Evolutionary conservation across 768 basidiomycete species (phyloP).

Genomic region (Pleurotus tuoliensis): DNA sequence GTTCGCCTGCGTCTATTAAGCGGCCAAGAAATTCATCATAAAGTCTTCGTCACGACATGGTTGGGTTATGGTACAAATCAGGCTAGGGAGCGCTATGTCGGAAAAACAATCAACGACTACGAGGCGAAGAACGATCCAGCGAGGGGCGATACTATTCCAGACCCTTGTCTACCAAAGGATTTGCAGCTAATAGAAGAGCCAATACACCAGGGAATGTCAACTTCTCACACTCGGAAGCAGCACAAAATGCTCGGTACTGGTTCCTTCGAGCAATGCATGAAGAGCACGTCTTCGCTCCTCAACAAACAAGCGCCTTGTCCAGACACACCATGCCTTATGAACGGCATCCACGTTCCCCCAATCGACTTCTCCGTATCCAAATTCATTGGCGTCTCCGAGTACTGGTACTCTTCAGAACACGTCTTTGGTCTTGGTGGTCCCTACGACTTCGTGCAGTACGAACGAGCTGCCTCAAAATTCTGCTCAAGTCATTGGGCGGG

Average conservation of each 20-base stretch:
- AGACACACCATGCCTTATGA: slow-evolving; percentile 86
- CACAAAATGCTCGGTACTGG: slow-evolving; percentile 82
- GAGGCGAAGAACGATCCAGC: slow-evolving; percentile 30
- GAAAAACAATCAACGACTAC: slow-evolving; percentile 56
- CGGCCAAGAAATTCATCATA: slow-evolving; percentile 85
- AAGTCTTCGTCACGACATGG: slow-evolving; percentile 98
- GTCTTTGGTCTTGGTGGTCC: slow-evolving; percentile 92
- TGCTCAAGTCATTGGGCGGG: slow-evolving; percentile 77
- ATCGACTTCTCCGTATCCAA: slow-evolving; percentile 92
- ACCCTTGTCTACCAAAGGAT: slow-evolving; percentile 88
- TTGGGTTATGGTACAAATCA: slow-evolving; percentile 97
- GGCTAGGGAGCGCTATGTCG: slow-evolving; percentile 91
- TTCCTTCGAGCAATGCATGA: slow-evolving; percentile 82
- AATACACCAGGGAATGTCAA: slow-evolving; percentile 34
- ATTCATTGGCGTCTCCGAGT: slow-evolving; percentile 97
- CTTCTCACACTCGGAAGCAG: slow-evolving; percentile 41
- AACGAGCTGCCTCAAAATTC: slow-evolving; percentile 85
- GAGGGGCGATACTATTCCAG: slow-evolving; percentile 49
- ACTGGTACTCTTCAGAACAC: slow-evolving; percentile 99
- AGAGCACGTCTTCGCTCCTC: slow-evolving; percentile 67
- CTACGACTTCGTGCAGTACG: slow-evolving; percentile 96
- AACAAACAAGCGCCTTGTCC: slow-evolving; percentile 84
- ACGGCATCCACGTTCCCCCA: slow-evolving; percentile 88
- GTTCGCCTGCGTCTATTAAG: slow-evolving; percentile 79
- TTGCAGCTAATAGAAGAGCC: slow-evolving; percentile 60